A percentile compares a stretch with the other conserved stretches of the same genome.
Evolutionary conservation across 495 filamentous ascomycete species (phyloP).

Genomic region (Penicillium antarcticum): DNA sequence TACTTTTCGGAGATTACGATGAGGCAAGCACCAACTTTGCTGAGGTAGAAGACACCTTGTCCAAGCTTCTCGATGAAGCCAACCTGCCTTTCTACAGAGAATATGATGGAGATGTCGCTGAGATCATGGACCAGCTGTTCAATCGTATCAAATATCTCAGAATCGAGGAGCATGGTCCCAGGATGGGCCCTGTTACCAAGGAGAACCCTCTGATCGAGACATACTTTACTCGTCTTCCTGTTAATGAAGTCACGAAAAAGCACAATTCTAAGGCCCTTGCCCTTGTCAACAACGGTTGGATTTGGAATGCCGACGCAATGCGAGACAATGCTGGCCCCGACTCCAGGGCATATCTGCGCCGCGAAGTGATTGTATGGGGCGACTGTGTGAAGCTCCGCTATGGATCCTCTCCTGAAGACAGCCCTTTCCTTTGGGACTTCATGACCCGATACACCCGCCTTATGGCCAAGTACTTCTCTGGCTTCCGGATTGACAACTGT

Average conservation of each 20-base stretch:
- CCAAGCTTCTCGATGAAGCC: constrained; percentile 71
- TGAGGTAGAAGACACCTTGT: constrained; percentile 45
- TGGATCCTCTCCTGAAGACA: constrained; percentile 75
- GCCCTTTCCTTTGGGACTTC: constrained; percentile 90
- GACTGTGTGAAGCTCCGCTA: constrained; percentile 98
- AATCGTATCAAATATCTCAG: constrained; percentile 92
- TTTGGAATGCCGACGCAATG: constrained; percentile 94
- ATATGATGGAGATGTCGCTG: constrained; percentile 78
- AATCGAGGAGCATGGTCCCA: constrained; percentile 88
- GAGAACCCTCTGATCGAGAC: constrained; percentile 84
- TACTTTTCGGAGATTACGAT: constrained; percentile 66
- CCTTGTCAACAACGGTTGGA: constrained; percentile 96
- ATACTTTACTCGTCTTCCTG: constrained; percentile 90
- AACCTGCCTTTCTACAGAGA: constrained; percentile 88
- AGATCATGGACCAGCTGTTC: constrained; percentile 85
- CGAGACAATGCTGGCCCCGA: constrained; percentile 88
- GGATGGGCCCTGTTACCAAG: constrained; percentile 71
- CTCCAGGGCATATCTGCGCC: constrained; percentile 84
- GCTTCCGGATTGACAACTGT: constrained; percentile 97
- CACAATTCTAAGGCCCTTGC: constrained; percentile 74
- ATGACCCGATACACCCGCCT: constrained; percentile 90
- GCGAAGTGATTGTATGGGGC: constrained; percentile 97
- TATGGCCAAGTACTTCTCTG: constrained; percentile 93
- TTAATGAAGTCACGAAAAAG: constrained; percentile 73
- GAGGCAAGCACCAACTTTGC: constrained; percentile 35